phyloP scores from a whole-genome alignment of 1,139 yeast species.

The Hemisphaericaspora lyxosophila region DNA sequence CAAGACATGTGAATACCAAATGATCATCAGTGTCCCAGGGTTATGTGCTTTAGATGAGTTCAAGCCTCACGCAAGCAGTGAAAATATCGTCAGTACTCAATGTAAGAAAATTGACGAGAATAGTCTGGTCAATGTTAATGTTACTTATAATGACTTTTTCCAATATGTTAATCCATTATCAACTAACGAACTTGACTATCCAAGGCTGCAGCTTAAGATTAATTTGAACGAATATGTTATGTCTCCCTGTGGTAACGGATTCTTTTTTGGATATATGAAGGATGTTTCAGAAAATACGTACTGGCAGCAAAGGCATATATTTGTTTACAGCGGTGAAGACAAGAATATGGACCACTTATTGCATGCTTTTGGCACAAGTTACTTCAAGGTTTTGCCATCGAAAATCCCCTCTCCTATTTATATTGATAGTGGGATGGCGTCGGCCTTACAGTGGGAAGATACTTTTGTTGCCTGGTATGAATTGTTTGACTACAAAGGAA shows the following conservation, averaged over 20 bases:
- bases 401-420: slow-evolving; percentile 30
- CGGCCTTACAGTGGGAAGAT: slow-evolving; percentile 32
- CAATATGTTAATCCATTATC: slow-evolving; percentile 10
- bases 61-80: slow-evolving; percentile 34
- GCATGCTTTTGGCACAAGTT: slow-evolving; percentile 20
- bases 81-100: slow-evolving; percentile 37
- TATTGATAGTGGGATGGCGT: slow-evolving; percentile 13
- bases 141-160: slow-evolving; percentile 12
- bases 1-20: slow-evolving; percentile 69
- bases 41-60: slow-evolving; percentile 59
- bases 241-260: slow-evolving; percentile 33
- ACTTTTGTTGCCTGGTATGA: slow-evolving; percentile 39
- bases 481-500: slow-evolving; percentile 34
- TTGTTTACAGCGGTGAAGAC: slow-evolving; percentile 25
- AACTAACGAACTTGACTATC: slow-evolving; percentile 15
- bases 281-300: slow-evolving; percentile 15
- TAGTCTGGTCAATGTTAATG: slow-evolving; percentile 10
- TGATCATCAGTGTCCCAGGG: slow-evolving; percentile 56
- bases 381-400: slow-evolving; percentile 24
- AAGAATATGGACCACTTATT: slow-evolving; percentile 18
- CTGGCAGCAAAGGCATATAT: slow-evolving; percentile 24
- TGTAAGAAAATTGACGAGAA: slow-evolving; percentile 38
- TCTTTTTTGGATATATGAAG: slow-evolving; percentile 27
- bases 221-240: slow-evolving; percentile 27
- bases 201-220: slow-evolving; percentile 16